Percentiles rank a stretch among this genome's conserved stretches.
Evolutionary conservation across 1,139 yeast genomes (phyloP).

Genomic region (Sugiyamaella grinbergsii): DNA sequence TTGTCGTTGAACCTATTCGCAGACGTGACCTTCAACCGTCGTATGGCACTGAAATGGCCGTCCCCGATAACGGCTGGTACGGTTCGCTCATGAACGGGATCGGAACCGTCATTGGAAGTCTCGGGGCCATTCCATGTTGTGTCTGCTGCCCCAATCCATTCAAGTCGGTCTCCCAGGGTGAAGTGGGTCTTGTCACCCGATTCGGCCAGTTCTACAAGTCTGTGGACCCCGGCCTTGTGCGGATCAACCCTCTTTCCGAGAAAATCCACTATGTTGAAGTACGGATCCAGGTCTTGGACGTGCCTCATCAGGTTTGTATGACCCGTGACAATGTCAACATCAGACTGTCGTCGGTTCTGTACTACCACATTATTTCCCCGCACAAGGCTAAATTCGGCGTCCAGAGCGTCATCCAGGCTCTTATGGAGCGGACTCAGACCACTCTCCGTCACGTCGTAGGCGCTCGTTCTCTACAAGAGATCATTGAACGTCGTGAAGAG

Average conservation of each 20-base stretch:
- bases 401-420: slow-evolving; percentile 57
- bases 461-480: slow-evolving; percentile 66
- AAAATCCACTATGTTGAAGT: slow-evolving; percentile 55
- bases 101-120: slow-evolving; percentile 55
- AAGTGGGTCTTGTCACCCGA: slow-evolving; percentile 67
- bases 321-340: slow-evolving; percentile 72
- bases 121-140: slow-evolving; percentile 62
- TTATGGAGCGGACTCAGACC: slow-evolving; percentile 71
- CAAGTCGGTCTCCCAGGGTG: slow-evolving; percentile 64
- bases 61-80: slow-evolving; percentile 44
- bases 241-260: slow-evolving; percentile 68
- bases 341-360: slow-evolving; percentile 63
- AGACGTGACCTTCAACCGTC: slow-evolving; percentile 44
- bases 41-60: slow-evolving; percentile 43
- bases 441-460: slow-evolving; percentile 76
- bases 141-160: slow-evolving; percentile 63
- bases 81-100: slow-evolving; percentile 48
- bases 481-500: slow-evolving; percentile 74
- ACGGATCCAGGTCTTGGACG: slow-evolving; percentile 62
- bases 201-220: slow-evolving; percentile 69
- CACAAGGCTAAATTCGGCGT: slow-evolving; percentile 68
- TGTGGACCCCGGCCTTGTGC: slow-evolving; percentile 70
- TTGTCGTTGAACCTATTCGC: slow-evolving; percentile 39
- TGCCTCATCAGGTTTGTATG: slow-evolving; percentile 68
- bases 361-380: slow-evolving; percentile 69